Conservation (phyloP, 305 asterid genomes). For the Fraxinus latifolia region DNA sequence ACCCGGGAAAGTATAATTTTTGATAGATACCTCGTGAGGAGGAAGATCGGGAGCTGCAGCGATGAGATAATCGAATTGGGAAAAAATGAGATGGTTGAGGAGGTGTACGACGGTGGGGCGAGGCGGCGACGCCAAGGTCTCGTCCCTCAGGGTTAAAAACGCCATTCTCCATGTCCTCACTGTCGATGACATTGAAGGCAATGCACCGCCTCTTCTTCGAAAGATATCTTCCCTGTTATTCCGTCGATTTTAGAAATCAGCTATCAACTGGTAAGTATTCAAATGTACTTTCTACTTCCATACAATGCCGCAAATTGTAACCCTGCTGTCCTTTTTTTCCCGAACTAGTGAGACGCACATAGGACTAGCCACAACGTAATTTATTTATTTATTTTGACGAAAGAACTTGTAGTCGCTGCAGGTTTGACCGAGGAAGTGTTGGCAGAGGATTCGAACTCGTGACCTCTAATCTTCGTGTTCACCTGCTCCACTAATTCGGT, state of each 20-base stretch:
- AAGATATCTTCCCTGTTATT: not conserved
- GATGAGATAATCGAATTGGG: constrained; percentile 51
- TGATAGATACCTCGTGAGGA: constrained; percentile 54
- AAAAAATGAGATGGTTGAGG: constrained; percentile 50
- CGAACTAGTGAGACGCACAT: too few species aligned
- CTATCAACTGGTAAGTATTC: not conserved
- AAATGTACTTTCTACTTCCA: not conserved
- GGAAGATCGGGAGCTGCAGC: constrained; percentile 59
- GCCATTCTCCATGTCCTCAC: constrained; percentile 71
- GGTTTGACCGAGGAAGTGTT: too few species aligned
- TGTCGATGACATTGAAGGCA: constrained; percentile 32
- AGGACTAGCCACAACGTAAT: too few species aligned
- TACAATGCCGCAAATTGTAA: not conserved
- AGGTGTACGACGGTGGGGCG: constrained; percentile 37
- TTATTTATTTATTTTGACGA: too few species aligned
- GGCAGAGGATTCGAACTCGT: too few species aligned
- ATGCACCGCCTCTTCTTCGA: not conserved
- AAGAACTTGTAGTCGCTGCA: too few species aligned
- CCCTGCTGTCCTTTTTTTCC: not conserved
- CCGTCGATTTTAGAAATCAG: not conserved
- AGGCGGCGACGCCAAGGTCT: constrained; percentile 48
- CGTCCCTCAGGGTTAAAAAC: constrained; percentile 72
- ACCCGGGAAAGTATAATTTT: not conserved
- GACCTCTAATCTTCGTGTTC: too few species aligned
- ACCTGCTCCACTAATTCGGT: too few species aligned